A percentile compares a stretch with the other conserved stretches of the same genome.
Evolutionary conservation across 2,329 filamentous ascomycete species (phyloP).

Genomic region (Xylaria sp.): DNA sequence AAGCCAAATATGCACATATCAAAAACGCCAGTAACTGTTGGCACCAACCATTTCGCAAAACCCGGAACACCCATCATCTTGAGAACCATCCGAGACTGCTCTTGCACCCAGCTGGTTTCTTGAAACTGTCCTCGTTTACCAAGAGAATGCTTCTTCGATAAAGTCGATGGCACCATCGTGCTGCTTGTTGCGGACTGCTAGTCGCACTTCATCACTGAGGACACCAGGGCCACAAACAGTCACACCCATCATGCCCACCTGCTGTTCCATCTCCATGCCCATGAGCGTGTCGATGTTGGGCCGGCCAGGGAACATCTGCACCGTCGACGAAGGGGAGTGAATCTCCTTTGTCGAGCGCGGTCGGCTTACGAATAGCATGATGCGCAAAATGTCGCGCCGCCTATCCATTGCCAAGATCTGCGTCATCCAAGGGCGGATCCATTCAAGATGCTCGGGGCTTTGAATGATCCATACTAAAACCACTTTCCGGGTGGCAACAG

Average conservation of each 20-base stretch:
- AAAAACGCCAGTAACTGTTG: constrained; percentile 1
- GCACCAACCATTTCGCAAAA: neutral
- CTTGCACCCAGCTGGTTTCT: neutral
- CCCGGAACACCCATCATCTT: constrained; percentile 3
- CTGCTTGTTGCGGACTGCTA: constrained; percentile 68
- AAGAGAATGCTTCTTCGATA: constrained; percentile 77
- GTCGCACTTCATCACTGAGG: constrained; percentile 75
- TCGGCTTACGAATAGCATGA: constrained; percentile 79
- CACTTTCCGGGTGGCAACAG: constrained; percentile 72
- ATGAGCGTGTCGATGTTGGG: constrained; percentile 76
- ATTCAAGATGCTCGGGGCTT: constrained; percentile 79
- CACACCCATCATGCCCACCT: constrained; percentile 75
- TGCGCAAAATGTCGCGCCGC: constrained; percentile 74
- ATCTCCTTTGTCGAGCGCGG: constrained; percentile 80
- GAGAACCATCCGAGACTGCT: constrained; percentile 3
- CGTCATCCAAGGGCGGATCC: constrained; percentile 86
- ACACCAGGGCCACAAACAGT: constrained; percentile 76
- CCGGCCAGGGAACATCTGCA: constrained; percentile 84
- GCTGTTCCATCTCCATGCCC: constrained; percentile 74
- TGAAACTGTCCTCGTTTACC: constrained; percentile 45
- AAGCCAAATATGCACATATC: constrained; percentile 22
- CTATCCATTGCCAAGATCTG: constrained; percentile 77
- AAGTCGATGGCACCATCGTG: constrained; percentile 74
- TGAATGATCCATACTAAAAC: constrained; percentile 81
- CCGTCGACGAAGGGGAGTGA: constrained; percentile 75